Percentiles rank a stretch among this genome's conserved stretches.
Evolutionary conservation across 306 rosid genomes (phyloP).

Genomic region (Malus sieversii): DNA sequence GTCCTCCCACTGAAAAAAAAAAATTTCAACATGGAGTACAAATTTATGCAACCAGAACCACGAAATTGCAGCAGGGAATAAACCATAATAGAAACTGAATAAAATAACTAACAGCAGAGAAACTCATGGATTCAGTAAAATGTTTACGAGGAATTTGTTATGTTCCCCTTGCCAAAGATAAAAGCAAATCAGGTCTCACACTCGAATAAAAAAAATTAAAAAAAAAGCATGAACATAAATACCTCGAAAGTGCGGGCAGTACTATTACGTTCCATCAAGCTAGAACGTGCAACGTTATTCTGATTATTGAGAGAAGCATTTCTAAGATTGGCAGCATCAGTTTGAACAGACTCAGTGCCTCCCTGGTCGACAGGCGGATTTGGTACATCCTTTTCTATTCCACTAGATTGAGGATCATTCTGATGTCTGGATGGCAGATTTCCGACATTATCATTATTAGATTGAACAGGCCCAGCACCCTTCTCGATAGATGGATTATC

Average conservation of each 20-base stretch:
- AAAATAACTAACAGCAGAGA: neutral
- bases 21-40: constrained; percentile 3
- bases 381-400: constrained; percentile 9
- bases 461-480: constrained; percentile 20
- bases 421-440: constrained; percentile 19
- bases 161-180: neutral
- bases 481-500: constrained; percentile 23
- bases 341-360: constrained; percentile 21
- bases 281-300: constrained; percentile 24
- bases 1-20: constrained; percentile 62
- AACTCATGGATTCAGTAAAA: neutral
- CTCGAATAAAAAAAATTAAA: neutral
- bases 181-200: neutral
- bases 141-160: neutral
- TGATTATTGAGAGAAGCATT: constrained; percentile 18
- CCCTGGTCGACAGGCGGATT: constrained; percentile 22
- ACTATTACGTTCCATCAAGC: constrained; percentile 48
- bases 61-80: neutral
- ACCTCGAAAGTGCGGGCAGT: constrained; percentile 58
- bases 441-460: constrained; percentile 23
- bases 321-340: constrained; percentile 19
- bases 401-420: constrained; percentile 23
- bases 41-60: neutral
- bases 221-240: constrained; percentile 6
- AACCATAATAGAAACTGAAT: neutral